These are phyloP conservation scores for Aspergillus sojae DNA, from an alignment of 2,329 filamentous ascomycete species.

Conservation along the genomic window DNA sequence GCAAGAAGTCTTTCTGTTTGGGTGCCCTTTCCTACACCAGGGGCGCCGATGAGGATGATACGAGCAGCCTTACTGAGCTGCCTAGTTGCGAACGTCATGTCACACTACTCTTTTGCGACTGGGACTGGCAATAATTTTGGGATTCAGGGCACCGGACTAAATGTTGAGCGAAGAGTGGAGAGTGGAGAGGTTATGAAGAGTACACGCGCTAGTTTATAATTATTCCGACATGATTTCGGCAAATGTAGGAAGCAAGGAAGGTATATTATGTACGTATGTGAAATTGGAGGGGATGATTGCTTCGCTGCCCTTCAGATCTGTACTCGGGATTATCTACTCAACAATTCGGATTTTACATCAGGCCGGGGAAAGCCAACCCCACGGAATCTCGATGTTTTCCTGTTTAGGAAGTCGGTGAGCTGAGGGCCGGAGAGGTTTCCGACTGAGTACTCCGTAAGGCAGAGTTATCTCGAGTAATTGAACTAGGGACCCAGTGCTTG, in stretches of 20 bases:
- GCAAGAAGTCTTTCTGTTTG: conserved; percentile 87
- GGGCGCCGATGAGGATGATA: conserved; percentile 91
- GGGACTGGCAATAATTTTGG: not conserved
- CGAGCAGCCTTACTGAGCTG: conserved; percentile 79
- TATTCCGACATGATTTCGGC: conserved; percentile 1
- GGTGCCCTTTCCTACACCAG: conserved; percentile 96
- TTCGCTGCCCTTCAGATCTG: not conserved
- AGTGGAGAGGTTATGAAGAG: not conserved
- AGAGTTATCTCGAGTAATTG: not conserved
- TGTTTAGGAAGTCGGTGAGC: conserved; percentile 39
- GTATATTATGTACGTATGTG: not conserved
- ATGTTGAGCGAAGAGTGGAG: conserved; percentile 1
- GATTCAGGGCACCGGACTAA: not conserved
- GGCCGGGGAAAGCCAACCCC: conserved; percentile 20
- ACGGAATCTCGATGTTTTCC: conserved; percentile 27
- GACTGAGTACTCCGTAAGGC: not conserved
- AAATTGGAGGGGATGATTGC: not conserved
- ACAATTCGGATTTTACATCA: conserved; percentile 9
- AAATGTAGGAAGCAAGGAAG: not conserved
- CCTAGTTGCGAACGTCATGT: conserved; percentile 40
- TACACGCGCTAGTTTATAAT: not conserved
- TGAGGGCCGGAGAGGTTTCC: conserved; percentile 21
- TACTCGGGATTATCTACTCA: conserved; percentile 5
- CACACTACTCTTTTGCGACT: not conserved
- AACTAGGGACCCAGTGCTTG: not conserved